Percentiles rank a stretch among this genome's conserved stretches.
These are phyloP conservation scores for Angophora floribunda DNA, from an alignment of 345 rosid species.

Conservation along the genomic window DNA sequence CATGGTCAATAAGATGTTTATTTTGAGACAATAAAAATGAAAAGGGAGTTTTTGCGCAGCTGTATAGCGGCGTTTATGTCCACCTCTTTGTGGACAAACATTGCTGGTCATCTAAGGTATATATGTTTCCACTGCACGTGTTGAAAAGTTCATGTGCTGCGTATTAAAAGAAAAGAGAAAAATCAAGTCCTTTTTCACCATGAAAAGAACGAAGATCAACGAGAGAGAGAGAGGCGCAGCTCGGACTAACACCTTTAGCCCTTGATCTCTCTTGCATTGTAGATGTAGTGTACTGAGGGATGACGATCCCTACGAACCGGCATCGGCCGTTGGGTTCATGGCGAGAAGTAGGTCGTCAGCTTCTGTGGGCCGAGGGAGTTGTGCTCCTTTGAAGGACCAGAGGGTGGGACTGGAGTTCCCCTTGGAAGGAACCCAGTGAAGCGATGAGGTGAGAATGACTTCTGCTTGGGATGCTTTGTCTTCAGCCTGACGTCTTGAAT, in stretches of 20 bases:
- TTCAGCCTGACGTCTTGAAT: constrained; percentile 7
- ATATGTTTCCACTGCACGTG: background rate
- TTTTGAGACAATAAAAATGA: background rate
- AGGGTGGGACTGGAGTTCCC: constrained; percentile 48
- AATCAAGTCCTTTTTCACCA: background rate
- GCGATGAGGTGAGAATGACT: constrained; percentile 3
- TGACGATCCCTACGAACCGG: background rate
- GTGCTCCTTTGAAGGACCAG: constrained; percentile 69
- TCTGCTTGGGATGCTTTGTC: constrained; percentile 3
- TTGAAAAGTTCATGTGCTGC: background rate
- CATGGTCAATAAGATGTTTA: background rate
- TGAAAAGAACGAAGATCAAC: background rate
- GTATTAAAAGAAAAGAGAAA: background rate
- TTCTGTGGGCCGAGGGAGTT: constrained; percentile 26
- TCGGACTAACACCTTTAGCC: background rate
- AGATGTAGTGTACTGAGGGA: background rate
- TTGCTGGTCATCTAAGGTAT: background rate
- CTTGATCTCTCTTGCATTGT: background rate
- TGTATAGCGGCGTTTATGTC: background rate
- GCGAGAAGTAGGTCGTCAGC: background rate
- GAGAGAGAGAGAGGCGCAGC: background rate
- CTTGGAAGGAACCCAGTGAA: constrained; percentile 47
- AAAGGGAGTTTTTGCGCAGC: background rate
- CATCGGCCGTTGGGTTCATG: background rate
- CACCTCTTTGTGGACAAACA: background rate